A percentile compares a stretch with the other conserved stretches of the same genome.
These are phyloP conservation scores for Thymus quinquecostatus DNA, from an alignment of 257 asterid species.

Conservation along the genomic window DNA sequence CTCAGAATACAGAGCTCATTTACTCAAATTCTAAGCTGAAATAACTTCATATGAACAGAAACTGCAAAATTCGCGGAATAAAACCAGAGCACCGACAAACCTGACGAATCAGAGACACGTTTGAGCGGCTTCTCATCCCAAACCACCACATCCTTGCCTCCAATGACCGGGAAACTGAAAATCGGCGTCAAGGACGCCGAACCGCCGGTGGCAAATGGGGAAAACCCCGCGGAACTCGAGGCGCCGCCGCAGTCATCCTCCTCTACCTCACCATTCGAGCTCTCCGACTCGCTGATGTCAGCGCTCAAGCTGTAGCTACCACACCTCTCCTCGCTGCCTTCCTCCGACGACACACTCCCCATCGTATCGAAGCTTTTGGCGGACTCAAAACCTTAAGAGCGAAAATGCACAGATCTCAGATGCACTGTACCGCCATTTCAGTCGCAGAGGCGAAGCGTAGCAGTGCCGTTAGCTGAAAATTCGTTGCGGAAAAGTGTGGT, in stretches of 20 bases:
- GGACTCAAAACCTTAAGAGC: neutral
- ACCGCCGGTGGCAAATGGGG: conserved; percentile 56
- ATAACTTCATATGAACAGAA: neutral
- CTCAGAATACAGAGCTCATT: neutral
- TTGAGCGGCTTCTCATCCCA: conserved; percentile 67
- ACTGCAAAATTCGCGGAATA: neutral
- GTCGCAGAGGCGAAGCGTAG: conserved; percentile 28
- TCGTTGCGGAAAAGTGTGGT: conserved; percentile 36
- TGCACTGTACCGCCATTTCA: conserved; percentile 29
- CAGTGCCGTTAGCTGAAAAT: conserved; percentile 33
- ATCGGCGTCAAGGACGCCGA: conserved; percentile 54
- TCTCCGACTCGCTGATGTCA: conserved; percentile 92
- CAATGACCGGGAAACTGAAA: conserved; percentile 68
- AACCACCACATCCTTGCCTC: conserved; percentile 66
- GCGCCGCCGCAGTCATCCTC: conserved; percentile 54
- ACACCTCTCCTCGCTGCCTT: conserved; percentile 76
- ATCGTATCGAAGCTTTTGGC: conserved; percentile 28
- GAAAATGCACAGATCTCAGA: conserved; percentile 45
- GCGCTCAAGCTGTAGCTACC: conserved; percentile 95
- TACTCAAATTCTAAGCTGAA: conserved; percentile 7
- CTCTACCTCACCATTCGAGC: conserved; percentile 59
- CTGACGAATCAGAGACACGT: conserved; percentile 66
- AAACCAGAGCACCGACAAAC: conserved; percentile 35
- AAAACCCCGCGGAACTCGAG: conserved; percentile 63
- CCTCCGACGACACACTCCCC: conserved; percentile 89